phyloP scores from a whole-genome alignment of 768 basidiomycete genomes.

The Melanogaster broomeanus region DNA sequence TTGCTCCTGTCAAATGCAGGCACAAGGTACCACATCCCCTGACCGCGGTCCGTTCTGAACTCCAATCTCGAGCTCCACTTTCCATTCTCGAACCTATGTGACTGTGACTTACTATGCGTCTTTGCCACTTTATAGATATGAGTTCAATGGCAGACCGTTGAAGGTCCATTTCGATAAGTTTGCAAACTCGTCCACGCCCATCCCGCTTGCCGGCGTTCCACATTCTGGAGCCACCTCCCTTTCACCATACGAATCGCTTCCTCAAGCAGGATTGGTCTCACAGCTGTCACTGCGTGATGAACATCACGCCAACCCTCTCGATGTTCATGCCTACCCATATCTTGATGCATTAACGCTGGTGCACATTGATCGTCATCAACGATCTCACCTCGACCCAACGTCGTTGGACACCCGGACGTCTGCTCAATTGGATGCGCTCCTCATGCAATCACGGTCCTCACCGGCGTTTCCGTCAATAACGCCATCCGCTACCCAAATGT shows the following conservation, averaged over 20 bases:
- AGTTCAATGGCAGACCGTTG: slow-evolving; percentile 82
- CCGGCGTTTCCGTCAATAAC: slow-evolving; percentile 25
- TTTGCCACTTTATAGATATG: slow-evolving; percentile 54
- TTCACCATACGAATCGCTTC: slow-evolving; percentile 21
- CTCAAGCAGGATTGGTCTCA: slow-evolving; percentile 14
- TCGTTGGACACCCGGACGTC: slow-evolving; percentile 23
- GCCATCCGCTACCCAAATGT: slow-evolving; percentile 6
- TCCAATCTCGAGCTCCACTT: too few species aligned
- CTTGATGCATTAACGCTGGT: slow-evolving; percentile 24
- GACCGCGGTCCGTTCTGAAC: too few species aligned
- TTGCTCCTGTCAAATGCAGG: too few species aligned
- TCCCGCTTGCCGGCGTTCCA: slow-evolving; percentile 24
- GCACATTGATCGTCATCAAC: slow-evolving; percentile 26
- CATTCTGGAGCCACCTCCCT: slow-evolving; percentile 19
- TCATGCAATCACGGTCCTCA: slow-evolving; percentile 22
- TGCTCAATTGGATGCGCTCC: slow-evolving; percentile 28
- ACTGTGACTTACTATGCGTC: slow-evolving; percentile 7
- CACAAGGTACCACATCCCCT: too few species aligned
- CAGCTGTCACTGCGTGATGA: slow-evolving; percentile 24
- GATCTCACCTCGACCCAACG: slow-evolving; percentile 23
- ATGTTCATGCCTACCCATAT: slow-evolving; percentile 19
- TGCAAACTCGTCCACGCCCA: slow-evolving; percentile 39
- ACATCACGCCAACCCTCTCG: slow-evolving; percentile 19
- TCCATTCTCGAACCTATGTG: neutral
- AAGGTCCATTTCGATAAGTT: slow-evolving; percentile 94